Base-by-base conservation (phyloP, 2,329 filamentous ascomycete species). In the Aureobasidium leucospermi region DNA sequence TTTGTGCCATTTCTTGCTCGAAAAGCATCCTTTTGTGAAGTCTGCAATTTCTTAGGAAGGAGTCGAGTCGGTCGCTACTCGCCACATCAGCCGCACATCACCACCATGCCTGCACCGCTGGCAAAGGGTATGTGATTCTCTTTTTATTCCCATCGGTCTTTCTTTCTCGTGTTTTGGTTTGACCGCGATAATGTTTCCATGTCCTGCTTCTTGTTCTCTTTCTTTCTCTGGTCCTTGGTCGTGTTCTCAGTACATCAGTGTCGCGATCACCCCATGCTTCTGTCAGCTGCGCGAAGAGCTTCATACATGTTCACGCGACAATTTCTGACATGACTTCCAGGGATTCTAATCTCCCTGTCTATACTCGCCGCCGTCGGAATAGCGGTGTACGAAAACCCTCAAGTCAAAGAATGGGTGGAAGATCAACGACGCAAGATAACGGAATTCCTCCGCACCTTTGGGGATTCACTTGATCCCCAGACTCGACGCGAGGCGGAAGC, bases 351-450 rank as follows among this genome's bases (percentile, higher is more conserved):
- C 65, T 82, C 81, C 49, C 78, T 84, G 63, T 81, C 81, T 45
- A 77, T 86, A 42, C 74, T 86, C 59, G 79, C 85, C 56, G 84
- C 84, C 62, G 82, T 84, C 16, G 81, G 83, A 11, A 78, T 85
- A 53, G 84, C 84, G 56, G 79, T 85, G 47, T 85, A 85, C 70
- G 81, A 86, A 69, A 85, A 80, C 42, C 84, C 84, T 0, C 80
- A 85, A 67, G 77, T 86, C 61, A 77, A 82, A 69, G 76, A 79
- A 78, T 86, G 84, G 84, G 72, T 86, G 57, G 78, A 83, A 60
- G 77, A 81, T 59, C 83, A 81, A 59, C 80, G 84, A 47, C 81
- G 81, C 60, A 85, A 83, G 70, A 79, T 86, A 62, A 82, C 81
- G 19, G 70, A 83, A 61, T 79, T 83, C 13, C 70, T 86, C 34